phyloP scores from a whole-genome alignment of 768 basidiomycete species.

The Pisolithus tinctorius region DNA sequence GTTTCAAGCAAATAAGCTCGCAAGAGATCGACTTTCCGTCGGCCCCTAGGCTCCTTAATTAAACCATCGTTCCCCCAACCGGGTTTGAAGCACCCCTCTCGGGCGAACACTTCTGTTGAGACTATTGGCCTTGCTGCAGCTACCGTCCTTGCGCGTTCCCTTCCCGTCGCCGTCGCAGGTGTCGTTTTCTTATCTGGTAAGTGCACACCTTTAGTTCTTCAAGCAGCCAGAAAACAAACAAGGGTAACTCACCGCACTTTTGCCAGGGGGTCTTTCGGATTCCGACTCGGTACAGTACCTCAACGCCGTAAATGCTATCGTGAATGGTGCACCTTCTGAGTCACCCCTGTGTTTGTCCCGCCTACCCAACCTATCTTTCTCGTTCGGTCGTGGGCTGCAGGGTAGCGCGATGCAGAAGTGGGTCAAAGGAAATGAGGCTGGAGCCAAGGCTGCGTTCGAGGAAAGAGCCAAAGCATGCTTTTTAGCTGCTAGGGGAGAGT shows the following conservation, averaged over 20 bases:
- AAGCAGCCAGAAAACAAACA: neutral
- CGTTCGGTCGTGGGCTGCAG: constrained; percentile 46
- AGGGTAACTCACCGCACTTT: neutral
- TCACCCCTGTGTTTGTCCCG: constrained; percentile 29
- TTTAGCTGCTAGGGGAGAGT: constrained; percentile 34
- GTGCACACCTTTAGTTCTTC: constrained; percentile 3
- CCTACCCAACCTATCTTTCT: constrained; percentile 41
- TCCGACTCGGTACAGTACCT: constrained; percentile 36
- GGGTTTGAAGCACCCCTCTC: constrained; percentile 36
- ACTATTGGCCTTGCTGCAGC: constrained; percentile 42
- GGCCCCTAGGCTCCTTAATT: constrained; percentile 36
- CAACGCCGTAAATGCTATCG: constrained; percentile 33
- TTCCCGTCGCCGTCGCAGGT: constrained; percentile 42
- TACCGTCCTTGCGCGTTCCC: constrained; percentile 37
- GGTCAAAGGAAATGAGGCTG: constrained; percentile 38
- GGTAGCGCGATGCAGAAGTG: constrained; percentile 42
- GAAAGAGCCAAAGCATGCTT: constrained; percentile 39
- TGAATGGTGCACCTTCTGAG: constrained; percentile 24
- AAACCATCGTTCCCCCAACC: constrained; percentile 50
- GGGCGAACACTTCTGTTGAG: constrained; percentile 29
- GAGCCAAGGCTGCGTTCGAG: constrained; percentile 33
- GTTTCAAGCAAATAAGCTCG: neutral
- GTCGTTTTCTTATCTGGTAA: constrained; percentile 45
- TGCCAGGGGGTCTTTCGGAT: constrained; percentile 38
- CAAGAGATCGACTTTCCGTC: neutral